These are phyloP conservation scores for Glonium stellatum DNA, from an alignment of 495 filamentous ascomycete species.

Conservation along the genomic window DNA sequence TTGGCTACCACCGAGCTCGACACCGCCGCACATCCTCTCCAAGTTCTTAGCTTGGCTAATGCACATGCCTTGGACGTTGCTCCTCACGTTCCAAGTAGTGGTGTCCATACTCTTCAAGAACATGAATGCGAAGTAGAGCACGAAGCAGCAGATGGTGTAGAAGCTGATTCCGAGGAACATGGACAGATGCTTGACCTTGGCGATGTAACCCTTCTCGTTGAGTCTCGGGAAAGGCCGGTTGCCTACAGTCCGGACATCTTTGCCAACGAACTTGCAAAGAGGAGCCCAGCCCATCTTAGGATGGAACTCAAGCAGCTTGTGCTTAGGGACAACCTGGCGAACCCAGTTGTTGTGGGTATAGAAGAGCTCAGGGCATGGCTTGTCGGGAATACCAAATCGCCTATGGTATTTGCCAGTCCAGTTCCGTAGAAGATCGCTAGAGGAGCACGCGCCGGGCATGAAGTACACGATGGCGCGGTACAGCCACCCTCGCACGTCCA, in stretches of 20 bases:
- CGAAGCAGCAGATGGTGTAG: neutral
- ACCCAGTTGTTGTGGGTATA: constrained; percentile 1
- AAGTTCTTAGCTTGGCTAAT: neutral
- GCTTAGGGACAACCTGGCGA: neutral
- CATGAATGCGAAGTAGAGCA: neutral
- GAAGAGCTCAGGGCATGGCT: neutral
- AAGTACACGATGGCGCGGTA: constrained; percentile 1
- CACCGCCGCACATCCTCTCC: neutral
- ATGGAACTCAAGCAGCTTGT: constrained; percentile 30
- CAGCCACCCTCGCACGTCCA: neutral
- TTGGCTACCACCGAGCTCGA: neutral
- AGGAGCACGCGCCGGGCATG: neutral
- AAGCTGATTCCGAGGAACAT: constrained; percentile 1
- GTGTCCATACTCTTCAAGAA: neutral
- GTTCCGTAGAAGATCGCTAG: neutral
- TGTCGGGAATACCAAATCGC: neutral
- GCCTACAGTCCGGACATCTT: constrained; percentile 6
- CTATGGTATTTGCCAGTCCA: neutral
- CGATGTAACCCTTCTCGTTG: constrained; percentile 21
- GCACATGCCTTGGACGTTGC: neutral
- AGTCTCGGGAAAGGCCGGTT: constrained; percentile 30
- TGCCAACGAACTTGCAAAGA: constrained; percentile 31
- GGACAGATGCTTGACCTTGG: neutral
- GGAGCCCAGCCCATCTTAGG: constrained; percentile 32
- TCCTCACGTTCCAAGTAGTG: neutral